Evolutionary conservation across 768 basidiomycete genomes (phyloP).

Genomic region (Infundibulicybe gibba): DNA sequence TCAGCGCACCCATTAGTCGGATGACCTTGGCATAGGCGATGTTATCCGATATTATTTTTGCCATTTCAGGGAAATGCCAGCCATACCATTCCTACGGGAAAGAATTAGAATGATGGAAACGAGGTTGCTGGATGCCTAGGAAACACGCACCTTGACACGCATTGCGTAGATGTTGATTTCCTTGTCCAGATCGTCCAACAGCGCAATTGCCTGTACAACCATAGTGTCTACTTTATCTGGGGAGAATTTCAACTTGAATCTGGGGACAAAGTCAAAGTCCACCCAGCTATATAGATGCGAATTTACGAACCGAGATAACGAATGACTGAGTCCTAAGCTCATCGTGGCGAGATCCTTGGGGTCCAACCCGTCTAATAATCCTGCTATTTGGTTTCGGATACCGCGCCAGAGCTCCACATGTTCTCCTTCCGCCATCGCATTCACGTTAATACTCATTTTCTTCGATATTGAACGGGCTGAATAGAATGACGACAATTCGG

Average conservation of each 20-base stretch:
- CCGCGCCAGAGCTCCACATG: constrained; percentile 87
- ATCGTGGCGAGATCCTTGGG: constrained; percentile 95
- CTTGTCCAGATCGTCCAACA: constrained; percentile 98
- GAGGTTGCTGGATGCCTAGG: not conserved
- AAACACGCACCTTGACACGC: constrained; percentile 83
- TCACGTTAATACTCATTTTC: constrained; percentile 90
- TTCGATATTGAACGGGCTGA: constrained; percentile 85
- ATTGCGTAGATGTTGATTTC: constrained; percentile 99
- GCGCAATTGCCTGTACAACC: constrained; percentile 97
- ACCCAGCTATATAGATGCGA: not conserved
- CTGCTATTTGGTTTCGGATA: constrained; percentile 84
- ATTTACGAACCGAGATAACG: constrained; percentile 75
- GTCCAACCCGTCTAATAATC: constrained; percentile 86
- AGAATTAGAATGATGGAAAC: not conserved
- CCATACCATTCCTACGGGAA: constrained; percentile 94
- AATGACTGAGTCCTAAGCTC: constrained; percentile 97
- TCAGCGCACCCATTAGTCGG: constrained; percentile 73
- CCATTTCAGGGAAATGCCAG: constrained; percentile 99
- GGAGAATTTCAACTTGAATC: constrained; percentile 99
- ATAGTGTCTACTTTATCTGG: constrained; percentile 99
- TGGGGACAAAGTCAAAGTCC: constrained; percentile 20
- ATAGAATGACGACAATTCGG: constrained; percentile 3
- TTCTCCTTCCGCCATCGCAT: constrained; percentile 48
- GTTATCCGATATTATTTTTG: constrained; percentile 97
- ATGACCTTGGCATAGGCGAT: constrained; percentile 95